phyloP scores from a whole-genome alignment of 2,329 filamentous ascomycete genomes.

The Paracoccidioides lutzii region DNA sequence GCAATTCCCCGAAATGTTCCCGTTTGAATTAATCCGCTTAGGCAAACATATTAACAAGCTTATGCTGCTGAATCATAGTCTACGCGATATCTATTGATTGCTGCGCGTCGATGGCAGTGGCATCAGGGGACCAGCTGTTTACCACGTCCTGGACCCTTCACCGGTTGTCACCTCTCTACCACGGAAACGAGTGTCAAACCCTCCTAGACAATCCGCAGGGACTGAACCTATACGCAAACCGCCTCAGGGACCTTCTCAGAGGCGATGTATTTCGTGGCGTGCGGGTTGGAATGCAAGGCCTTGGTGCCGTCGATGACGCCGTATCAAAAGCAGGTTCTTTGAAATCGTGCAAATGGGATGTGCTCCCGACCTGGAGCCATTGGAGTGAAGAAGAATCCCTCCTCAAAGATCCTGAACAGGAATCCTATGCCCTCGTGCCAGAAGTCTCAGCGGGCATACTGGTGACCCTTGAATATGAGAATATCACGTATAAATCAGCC shows the following conservation, averaged over 20 bases:
- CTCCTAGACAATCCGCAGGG: slow-evolving; percentile 23
- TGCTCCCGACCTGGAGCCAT: slow-evolving; percentile 22
- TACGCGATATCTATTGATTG: neutral
- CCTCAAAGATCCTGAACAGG: slow-evolving; percentile 13
- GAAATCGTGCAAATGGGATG: slow-evolving; percentile 35
- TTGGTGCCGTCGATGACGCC: slow-evolving; percentile 23
- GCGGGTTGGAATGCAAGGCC: slow-evolving; percentile 24
- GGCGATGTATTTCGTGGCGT: slow-evolving; percentile 37
- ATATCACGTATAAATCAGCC: slow-evolving; percentile 37
- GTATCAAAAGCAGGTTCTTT: slow-evolving; percentile 36
- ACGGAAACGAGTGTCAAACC: slow-evolving; percentile 27
- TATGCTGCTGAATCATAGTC: neutral
- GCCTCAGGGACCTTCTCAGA: slow-evolving; percentile 37
- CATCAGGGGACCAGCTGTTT: slow-evolving; percentile 25
- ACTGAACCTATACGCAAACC: slow-evolving; percentile 35
- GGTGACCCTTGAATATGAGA: slow-evolving; percentile 34
- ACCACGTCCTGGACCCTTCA: slow-evolving; percentile 43
- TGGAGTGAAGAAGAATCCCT: slow-evolving; percentile 16
- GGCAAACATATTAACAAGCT: neutral
- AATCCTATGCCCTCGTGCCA: slow-evolving; percentile 13
- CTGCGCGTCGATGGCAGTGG: slow-evolving; percentile 6
- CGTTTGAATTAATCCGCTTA: neutral
- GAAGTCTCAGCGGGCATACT: slow-evolving; percentile 33
- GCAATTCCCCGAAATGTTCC: neutral
- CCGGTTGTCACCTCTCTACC: slow-evolving; percentile 42